phyloP scores from a whole-genome alignment of 768 basidiomycete species.

The Cystofilobasidium bisporidii region DNA sequence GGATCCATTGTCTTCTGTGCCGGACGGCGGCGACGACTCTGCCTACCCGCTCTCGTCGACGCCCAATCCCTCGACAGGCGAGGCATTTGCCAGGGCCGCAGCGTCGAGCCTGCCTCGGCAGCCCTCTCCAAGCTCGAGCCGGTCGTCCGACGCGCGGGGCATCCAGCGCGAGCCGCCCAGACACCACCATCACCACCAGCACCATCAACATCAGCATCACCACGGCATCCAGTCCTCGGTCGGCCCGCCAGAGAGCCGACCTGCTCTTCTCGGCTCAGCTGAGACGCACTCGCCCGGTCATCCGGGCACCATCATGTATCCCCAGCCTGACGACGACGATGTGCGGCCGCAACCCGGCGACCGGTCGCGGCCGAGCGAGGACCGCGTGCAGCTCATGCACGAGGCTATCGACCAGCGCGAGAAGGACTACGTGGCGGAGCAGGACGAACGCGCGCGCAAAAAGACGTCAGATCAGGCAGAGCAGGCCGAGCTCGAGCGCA shows the following conservation, averaged over 20 bases:
- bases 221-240: no score
- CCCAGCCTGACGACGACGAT: background rate
- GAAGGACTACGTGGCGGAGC: background rate
- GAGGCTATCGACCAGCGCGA: background rate
- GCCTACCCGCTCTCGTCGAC: background rate
- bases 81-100: background rate
- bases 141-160: no score
- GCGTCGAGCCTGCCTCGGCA: background rate
- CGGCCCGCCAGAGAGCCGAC: background rate
- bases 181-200: no score
- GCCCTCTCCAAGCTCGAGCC: background rate
- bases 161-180: no score
- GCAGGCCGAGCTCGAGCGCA: background rate
- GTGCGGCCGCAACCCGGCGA: background rate
- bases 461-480: background rate
- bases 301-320: conserved; percentile 7
- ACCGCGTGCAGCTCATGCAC: background rate
- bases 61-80: background rate
- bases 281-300: background rate
- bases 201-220: no score
- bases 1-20: background rate
- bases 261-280: background rate
- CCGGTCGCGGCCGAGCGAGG: conserved; percentile 2
- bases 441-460: background rate
- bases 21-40: background rate